These are phyloP conservation scores for Russula abietina DNA, from an alignment of 768 basidiomycete genomes.

Conservation along the genomic window DNA sequence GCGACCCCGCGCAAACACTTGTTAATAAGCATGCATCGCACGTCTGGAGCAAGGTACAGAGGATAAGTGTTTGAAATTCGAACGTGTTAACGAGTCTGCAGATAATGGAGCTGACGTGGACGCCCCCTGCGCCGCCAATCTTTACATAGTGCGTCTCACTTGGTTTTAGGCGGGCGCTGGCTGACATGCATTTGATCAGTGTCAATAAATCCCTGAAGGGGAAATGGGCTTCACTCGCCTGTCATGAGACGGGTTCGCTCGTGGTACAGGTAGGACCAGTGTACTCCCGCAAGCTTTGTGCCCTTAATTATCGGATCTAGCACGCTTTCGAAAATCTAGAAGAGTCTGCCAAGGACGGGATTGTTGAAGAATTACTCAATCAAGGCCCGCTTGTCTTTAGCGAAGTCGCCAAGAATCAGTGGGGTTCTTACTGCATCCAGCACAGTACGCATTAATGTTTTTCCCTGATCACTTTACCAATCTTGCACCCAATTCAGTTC, in stretches of 20 bases:
- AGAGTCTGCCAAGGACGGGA: conserved; percentile 76
- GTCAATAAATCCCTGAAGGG: conserved; percentile 85
- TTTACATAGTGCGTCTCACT: conserved; percentile 65
- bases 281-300: neutral
- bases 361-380: conserved; percentile 76
- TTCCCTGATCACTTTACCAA: conserved; percentile 9
- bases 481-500: conserved; percentile 40
- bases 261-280: conserved; percentile 63
- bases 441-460: conserved; percentile 51
- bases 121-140: conserved; percentile 79
- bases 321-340: conserved; percentile 85
- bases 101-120: conserved; percentile 91
- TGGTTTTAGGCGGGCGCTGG: neutral
- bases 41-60: conserved; percentile 78
- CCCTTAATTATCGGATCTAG: conserved; percentile 33
- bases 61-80: conserved; percentile 1
- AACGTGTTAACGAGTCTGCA: conserved; percentile 29
- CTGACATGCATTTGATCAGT: conserved; percentile 35
- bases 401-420: conserved; percentile 80
- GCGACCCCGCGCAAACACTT: conserved; percentile 79
- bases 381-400: conserved; percentile 61
- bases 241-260: conserved; percentile 85
- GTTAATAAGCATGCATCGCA: conserved; percentile 90
- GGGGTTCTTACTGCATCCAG: conserved; percentile 84
- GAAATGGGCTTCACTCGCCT: conserved; percentile 84